phyloP scores from a whole-genome alignment of 805 yeast species.

The Metschnikowia reukaufii region DNA sequence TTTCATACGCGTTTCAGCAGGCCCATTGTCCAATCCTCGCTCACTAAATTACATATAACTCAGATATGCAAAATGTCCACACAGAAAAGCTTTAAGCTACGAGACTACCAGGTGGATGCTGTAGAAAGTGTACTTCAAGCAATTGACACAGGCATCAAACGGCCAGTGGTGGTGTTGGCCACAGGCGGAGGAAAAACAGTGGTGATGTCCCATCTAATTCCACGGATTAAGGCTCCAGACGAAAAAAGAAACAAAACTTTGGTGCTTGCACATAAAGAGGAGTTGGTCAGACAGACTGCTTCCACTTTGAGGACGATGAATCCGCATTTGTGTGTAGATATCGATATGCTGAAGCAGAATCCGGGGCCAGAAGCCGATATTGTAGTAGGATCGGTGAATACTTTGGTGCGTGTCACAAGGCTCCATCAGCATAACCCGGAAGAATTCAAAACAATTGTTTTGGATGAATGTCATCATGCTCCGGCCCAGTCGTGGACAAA shows the following conservation, averaged over 20 bases:
- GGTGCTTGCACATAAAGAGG: conserved; percentile 79
- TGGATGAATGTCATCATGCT: conserved; percentile 94
- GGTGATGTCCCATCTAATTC: conserved; percentile 61
- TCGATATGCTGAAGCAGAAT: conserved; percentile 65
- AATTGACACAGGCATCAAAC: conserved; percentile 42
- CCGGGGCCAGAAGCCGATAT: conserved; percentile 56
- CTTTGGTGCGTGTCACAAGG: conserved; percentile 49
- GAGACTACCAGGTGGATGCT: conserved; percentile 71
- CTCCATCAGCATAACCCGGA: conserved; percentile 53
- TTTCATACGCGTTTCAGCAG: not conserved
- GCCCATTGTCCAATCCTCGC: not conserved
- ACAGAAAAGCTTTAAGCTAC: conserved; percentile 17
- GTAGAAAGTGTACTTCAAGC: conserved; percentile 54
- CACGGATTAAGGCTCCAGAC: conserved; percentile 34
- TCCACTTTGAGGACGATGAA: conserved; percentile 43
- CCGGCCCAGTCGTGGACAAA: conserved; percentile 66
- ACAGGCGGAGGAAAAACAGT: conserved; percentile 97
- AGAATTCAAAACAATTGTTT: conserved; percentile 68
- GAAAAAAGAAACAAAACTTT: conserved; percentile 37
- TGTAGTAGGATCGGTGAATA: conserved; percentile 74
- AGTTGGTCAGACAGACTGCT: conserved; percentile 71
- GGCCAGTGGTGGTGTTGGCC: conserved; percentile 82
- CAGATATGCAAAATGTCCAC: not conserved
- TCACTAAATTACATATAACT: not conserved
- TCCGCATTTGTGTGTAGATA: conserved; percentile 54